Evolutionary conservation across 306 rosid genomes (phyloP), one percentile per base, ranked within the genome.

Genomic region (Begonia fuchsioides): DNA sequence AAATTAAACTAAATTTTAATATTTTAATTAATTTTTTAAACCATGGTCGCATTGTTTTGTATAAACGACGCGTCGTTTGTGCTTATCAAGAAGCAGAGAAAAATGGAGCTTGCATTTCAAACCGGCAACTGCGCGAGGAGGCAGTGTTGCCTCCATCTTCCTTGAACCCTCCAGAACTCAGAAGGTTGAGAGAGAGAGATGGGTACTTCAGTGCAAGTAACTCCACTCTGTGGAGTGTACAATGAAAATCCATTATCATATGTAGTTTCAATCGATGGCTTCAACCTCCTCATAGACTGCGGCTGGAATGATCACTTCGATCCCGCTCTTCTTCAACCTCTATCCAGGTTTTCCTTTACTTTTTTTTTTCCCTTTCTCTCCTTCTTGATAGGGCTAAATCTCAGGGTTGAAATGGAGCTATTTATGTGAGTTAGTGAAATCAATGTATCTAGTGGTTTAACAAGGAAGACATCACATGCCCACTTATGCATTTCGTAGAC

Each of bases 241-340:
- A 90, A 68, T 49, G 98, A 90, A 80, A 90, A 75, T 47, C 98
- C 98, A 44, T 67, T 90, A 20, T 90, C 98, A 1, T 90, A 90
- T 52, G 57, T 90, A 60, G 92, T 90, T 44, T 84, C 98, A 9
- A 76, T 90, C 32, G 98, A 90, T 45, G 77, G 62, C 62, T 90
- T 81, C 94, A 84, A 81, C 68, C 67, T 85, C 71, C 94, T 90
- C 52, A 38, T 90, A 39, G 98, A 90, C 65, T 81, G 95, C 69
- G 98, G 98, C 52, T 85, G 98, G 98, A 81, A 72, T 58, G 98
- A 90, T 75, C 92, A 84, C 61, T 90, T 90, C 64, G 94, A 84
- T 61, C 71, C 92, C 39, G 58, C 94, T 17, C 81, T 84, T 52
- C 98, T 85, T 44, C 81, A 72, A 55, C 92, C 97, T 19, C 90